Evolutionary conservation across 2,329 filamentous ascomycete species (phyloP).

Genomic region (Penicillium aurantiogriseum): DNA sequence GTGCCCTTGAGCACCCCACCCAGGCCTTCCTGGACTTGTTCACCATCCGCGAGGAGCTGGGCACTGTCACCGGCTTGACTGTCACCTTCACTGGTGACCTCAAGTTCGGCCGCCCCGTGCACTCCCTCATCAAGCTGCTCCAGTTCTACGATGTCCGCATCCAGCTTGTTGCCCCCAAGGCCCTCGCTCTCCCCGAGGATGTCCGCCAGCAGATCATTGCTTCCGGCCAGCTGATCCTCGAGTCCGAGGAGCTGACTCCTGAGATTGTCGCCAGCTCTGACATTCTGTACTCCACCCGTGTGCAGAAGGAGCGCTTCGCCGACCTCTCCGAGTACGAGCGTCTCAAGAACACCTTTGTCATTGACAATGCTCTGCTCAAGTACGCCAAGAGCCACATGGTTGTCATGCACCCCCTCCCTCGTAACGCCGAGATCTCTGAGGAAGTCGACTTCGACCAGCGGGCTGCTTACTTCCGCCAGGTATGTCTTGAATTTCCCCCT

Average conservation of each 20-base stretch:
- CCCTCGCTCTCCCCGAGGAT: conserved; percentile 71
- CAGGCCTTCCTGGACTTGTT: conserved; percentile 97
- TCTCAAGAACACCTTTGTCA: conserved; percentile 83
- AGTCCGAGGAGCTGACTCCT: conserved; percentile 75
- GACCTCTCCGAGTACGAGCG: conserved; percentile 75
- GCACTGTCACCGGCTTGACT: conserved; percentile 89
- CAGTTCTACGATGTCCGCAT: conserved; percentile 93
- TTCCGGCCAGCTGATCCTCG: conserved; percentile 73
- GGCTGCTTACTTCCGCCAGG: conserved; percentile 98
- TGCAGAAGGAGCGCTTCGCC: conserved; percentile 96
- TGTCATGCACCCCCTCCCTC: conserved; percentile 90
- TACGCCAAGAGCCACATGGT: conserved; percentile 90
- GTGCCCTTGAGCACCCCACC: conserved; percentile 92
- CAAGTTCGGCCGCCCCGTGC: conserved; percentile 87
- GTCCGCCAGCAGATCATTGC: conserved; percentile 69
- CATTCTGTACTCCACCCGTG: conserved; percentile 93
- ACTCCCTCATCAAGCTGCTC: conserved; percentile 90
- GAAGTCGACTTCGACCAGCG: conserved; percentile 97
- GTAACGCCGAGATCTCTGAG: conserved; percentile 89
- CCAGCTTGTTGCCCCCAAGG: conserved; percentile 82
- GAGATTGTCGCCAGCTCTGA: conserved; percentile 85
- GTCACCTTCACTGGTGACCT: conserved; percentile 96
- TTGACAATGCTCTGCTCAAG: conserved; percentile 87
- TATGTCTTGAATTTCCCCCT: conserved; percentile 52
- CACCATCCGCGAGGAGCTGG: conserved; percentile 95